Evolutionary conservation across 495 filamentous ascomycete species (phyloP).

Genomic region (Rostrohypoxylon terebratum): DNA sequence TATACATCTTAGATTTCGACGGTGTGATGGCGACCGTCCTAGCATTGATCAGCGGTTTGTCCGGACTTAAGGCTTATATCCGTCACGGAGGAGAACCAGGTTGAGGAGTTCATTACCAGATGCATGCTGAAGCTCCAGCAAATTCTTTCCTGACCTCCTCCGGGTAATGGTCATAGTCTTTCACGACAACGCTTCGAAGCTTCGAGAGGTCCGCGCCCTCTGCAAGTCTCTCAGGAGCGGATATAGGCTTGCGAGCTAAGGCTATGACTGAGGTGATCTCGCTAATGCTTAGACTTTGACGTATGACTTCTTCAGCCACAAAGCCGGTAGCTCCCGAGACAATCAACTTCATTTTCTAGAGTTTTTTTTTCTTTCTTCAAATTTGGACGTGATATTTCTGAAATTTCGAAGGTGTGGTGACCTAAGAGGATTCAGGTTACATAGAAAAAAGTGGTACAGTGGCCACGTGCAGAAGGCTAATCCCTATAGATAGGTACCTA

Average conservation of each 20-base stretch:
- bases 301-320: conserved; percentile 59
- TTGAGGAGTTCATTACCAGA: conserved; percentile 56
- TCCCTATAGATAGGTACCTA: no score
- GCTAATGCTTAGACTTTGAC: conserved; percentile 54
- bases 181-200: conserved; percentile 53
- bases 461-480: neutral
- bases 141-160: conserved; percentile 55
- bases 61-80: conserved; percentile 23
- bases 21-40: conserved; percentile 62
- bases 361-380: neutral
- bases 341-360: conserved; percentile 61
- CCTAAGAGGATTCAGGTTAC: neutral
- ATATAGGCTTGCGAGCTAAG: conserved; percentile 53
- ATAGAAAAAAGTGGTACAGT: neutral
- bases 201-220: conserved; percentile 49
- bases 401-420: neutral
- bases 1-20: conserved; percentile 49
- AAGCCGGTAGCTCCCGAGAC: conserved; percentile 63
- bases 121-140: conserved; percentile 62
- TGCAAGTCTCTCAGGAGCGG: conserved; percentile 39
- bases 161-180: conserved; percentile 58
- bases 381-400: no score
- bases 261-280: conserved; percentile 58
- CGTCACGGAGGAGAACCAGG: neutral
- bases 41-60: conserved; percentile 14